phyloP scores from a whole-genome alignment of 2,329 filamentous ascomycete genomes.

The Aureobasidium sp. region DNA sequence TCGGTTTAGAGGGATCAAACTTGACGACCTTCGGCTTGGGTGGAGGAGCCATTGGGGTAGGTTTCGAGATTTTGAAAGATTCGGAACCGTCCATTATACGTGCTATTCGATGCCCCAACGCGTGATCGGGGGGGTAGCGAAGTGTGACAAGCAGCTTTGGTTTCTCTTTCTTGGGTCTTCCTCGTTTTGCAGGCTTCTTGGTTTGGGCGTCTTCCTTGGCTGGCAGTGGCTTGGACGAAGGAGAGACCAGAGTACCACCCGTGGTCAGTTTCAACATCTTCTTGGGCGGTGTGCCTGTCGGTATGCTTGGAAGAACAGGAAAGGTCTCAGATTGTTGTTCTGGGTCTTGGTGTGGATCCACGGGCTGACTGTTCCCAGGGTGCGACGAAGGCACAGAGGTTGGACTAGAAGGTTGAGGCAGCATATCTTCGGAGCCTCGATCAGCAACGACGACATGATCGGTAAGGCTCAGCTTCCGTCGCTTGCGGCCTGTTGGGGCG shows the following conservation, averaged over 20 bases:
- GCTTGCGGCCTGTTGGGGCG: not conserved
- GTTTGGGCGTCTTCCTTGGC: constrained; percentile 15
- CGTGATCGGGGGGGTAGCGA: constrained; percentile 41
- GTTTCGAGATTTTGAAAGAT: constrained; percentile 18
- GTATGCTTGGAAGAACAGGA: not conserved
- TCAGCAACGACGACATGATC: not conserved
- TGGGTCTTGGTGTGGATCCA: not conserved
- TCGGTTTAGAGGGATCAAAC: constrained; percentile 35
- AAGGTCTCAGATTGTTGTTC: not conserved
- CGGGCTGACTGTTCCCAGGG: not conserved
- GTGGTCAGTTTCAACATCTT: constrained; percentile 35
- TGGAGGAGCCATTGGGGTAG: constrained; percentile 10
- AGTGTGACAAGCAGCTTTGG: constrained; percentile 21
- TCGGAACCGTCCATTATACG: constrained; percentile 46
- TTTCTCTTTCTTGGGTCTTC: constrained; percentile 23
- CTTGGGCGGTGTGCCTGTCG: constrained; percentile 22
- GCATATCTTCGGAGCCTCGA: constrained; percentile 10
- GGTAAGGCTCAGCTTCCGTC: constrained; percentile 4
- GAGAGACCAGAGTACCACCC: constrained; percentile 39
- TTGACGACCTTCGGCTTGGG: constrained; percentile 24
- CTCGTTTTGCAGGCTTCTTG: constrained; percentile 22
- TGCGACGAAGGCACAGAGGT: constrained; percentile 5
- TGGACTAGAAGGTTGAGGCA: constrained; percentile 10
- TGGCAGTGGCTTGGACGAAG: constrained; percentile 25
- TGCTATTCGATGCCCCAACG: constrained; percentile 54